phyloP scores from a whole-genome alignment of 108 stramenopile genomes.

The Nitzschia sp. region DNA sequence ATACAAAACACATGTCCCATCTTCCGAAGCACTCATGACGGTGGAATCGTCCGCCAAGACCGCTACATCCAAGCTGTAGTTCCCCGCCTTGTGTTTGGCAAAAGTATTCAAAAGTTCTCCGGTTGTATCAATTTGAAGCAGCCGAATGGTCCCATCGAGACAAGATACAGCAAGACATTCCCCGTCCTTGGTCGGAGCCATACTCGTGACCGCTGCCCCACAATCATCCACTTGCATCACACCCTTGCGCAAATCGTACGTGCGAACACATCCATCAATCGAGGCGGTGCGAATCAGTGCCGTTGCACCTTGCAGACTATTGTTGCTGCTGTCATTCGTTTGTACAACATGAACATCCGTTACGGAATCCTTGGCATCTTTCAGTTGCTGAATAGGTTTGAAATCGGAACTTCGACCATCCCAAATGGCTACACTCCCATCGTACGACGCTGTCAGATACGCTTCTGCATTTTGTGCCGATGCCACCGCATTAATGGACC shows the following conservation, averaged over 20 bases:
- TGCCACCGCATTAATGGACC: conserved; percentile 63
- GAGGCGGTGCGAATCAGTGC: conserved; percentile 60
- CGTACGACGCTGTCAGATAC: conserved; percentile 69
- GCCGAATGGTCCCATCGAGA: conserved; percentile 74
- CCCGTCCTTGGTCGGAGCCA: conserved; percentile 57
- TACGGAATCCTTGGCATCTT: conserved; percentile 81
- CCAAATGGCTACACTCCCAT: conserved; percentile 77
- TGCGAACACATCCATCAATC: conserved; percentile 75
- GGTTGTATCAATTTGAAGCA: conserved; percentile 28
- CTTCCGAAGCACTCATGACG: conserved; percentile 53
- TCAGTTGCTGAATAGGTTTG: conserved; percentile 65
- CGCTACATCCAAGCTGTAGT: conserved; percentile 62
- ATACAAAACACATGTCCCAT: conserved; percentile 66
- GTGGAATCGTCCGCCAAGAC: conserved; percentile 69
- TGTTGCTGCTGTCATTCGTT: conserved; percentile 16
- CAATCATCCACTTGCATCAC: conserved; percentile 51
- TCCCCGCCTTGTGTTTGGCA: conserved; percentile 52
- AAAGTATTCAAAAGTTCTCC: conserved; percentile 55
- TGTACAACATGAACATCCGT: conserved; percentile 52
- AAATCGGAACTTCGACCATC: conserved; percentile 59
- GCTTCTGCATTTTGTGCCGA: conserved; percentile 45
- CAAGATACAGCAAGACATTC: conserved; percentile 64
- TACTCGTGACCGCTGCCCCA: conserved; percentile 58
- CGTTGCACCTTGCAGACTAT: neutral
- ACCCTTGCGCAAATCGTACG: conserved; percentile 73